Base-by-base conservation (phyloP, 129 eudicot species). In the Pittosporum tobira region DNA sequence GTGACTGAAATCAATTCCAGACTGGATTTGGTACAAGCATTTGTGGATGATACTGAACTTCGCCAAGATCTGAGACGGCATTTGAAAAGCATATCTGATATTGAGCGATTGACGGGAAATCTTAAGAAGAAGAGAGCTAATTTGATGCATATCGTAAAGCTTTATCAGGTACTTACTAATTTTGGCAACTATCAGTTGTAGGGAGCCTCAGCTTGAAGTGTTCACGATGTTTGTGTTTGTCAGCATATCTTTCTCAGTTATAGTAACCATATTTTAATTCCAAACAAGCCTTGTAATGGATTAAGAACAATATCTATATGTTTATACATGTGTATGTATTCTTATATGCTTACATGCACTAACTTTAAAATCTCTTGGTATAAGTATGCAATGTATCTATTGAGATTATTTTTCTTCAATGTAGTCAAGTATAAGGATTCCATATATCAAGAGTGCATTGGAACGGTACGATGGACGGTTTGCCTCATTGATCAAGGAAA, bases 391-490 rank as follows among this genome's bases (percentile, higher is more conserved):
- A 37, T 43, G 24, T 40, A 19, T 54, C 55, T 42, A 30, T 21
- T 59, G 52, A 37, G 29, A 19, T 29, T 51, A 18, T 11, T 67
- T 56, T 47, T 53, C 50, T 25, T 43, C 3, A 26, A 22, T 78
- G 83, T 88, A 91, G 99, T 87, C 96, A 58, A 81, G 94, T 72
- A 83, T 91, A 72, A 74, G 99, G 58, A 72, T 91, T 57, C 94
- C 99, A 29, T 91, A 73, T 64, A 83, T 91, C 25, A 83, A 74
- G 79, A 72, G 62, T 70, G 90, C 91, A 47, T 73, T 91, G 75
- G 84, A 87, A 74, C 85, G 76, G 28, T 87, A 83, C 51, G 68
- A 81, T 64, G 99, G 99, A 46, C 85, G 72, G 66, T 87, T 87
- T 71, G 76, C 96, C 34, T 62, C 90, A 42, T 48, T 87, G 47